Conservation (phyloP, 2,329 filamentous ascomycete species). For the Triangularia verruculosa region DNA sequence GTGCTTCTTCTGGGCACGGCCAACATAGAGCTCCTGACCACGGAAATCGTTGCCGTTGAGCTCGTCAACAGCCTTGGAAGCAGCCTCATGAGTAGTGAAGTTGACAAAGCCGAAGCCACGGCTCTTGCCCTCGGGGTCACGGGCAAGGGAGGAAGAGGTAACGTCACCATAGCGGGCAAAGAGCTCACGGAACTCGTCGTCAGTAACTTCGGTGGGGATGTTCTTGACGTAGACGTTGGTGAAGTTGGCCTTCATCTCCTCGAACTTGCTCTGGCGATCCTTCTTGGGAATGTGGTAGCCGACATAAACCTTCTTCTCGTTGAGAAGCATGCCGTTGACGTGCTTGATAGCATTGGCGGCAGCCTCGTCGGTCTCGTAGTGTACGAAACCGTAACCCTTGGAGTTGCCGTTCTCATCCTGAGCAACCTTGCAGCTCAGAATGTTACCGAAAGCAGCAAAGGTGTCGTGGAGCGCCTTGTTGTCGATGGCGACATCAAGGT, state of each 20-base stretch:
- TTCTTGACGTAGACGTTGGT: slow-evolving; percentile 99
- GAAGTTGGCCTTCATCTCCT: slow-evolving; percentile 99
- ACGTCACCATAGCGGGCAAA: slow-evolving; percentile 93
- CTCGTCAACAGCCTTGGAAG: slow-evolving; percentile 80
- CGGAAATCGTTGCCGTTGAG: slow-evolving; percentile 91
- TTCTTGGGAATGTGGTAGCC: slow-evolving; percentile 99
- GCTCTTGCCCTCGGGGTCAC: slow-evolving; percentile 86
- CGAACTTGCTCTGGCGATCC: slow-evolving; percentile 99
- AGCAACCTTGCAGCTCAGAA: slow-evolving; percentile 98
- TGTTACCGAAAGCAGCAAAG: slow-evolving; percentile 98
- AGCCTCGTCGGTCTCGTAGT: slow-evolving; percentile 99
- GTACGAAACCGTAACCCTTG: slow-evolving; percentile 98
- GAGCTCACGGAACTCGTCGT: slow-evolving; percentile 90
- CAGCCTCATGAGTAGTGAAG: slow-evolving; percentile 87
- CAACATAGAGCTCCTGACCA: slow-evolving; percentile 94
- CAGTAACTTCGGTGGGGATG: slow-evolving; percentile 76
- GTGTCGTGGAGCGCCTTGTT: slow-evolving; percentile 99
- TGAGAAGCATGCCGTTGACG: slow-evolving; percentile 98
- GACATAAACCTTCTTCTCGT: slow-evolving; percentile 99
- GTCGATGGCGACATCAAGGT: slow-evolving; percentile 96
- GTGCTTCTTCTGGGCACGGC: slow-evolving; percentile 99
- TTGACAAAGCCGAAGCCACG: slow-evolving; percentile 96
- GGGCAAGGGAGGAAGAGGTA: slow-evolving; percentile 90
- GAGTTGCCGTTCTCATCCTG: slow-evolving; percentile 96
- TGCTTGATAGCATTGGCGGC: slow-evolving; percentile 98